phyloP scores from a whole-genome alignment of 148 eudicot genomes.

The Limonium bicolor region DNA sequence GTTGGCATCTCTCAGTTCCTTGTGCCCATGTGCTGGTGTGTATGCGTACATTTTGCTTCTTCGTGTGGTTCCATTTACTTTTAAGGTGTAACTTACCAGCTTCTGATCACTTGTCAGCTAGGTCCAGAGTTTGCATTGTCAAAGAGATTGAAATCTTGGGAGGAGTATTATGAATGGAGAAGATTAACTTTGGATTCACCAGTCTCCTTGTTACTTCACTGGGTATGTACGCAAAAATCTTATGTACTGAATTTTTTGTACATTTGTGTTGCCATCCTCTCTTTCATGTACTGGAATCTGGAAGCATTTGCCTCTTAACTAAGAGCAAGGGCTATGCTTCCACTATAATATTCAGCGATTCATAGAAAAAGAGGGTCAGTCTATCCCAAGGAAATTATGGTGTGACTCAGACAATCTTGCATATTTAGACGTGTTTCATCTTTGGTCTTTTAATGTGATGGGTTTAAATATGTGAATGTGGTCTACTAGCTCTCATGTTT shows the following conservation, averaged over 20 bases:
- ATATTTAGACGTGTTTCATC: no score
- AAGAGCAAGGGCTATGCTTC: no score
- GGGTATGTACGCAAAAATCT: constrained; percentile 54
- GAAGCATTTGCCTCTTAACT: no score
- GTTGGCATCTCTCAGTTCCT: constrained; percentile 61
- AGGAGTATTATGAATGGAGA: constrained; percentile 91
- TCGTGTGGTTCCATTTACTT: background rate
- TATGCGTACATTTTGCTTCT: background rate
- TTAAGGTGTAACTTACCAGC: background rate
- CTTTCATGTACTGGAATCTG: background rate
- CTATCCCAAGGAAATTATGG: no score
- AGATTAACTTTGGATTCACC: constrained; percentile 61
- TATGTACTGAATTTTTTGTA: background rate
- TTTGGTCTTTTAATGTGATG: no score
- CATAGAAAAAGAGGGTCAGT: no score
- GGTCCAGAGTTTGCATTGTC: constrained; percentile 42
- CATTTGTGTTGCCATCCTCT: background rate
- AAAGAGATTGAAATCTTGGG: constrained; percentile 46
- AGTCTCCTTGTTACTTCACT: constrained; percentile 75
- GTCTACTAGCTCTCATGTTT: no score
- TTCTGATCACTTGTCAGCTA: constrained; percentile 23
- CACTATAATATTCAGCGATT: no score
- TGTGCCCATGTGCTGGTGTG: constrained; percentile 72
- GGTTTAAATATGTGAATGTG: no score
- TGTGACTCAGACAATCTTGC: no score